Evolutionary conservation across 371 early-diverging fungal species (phyloP), one percentile per base, ranked within the genome.

Genomic region (Mucor saturninus): DNA sequence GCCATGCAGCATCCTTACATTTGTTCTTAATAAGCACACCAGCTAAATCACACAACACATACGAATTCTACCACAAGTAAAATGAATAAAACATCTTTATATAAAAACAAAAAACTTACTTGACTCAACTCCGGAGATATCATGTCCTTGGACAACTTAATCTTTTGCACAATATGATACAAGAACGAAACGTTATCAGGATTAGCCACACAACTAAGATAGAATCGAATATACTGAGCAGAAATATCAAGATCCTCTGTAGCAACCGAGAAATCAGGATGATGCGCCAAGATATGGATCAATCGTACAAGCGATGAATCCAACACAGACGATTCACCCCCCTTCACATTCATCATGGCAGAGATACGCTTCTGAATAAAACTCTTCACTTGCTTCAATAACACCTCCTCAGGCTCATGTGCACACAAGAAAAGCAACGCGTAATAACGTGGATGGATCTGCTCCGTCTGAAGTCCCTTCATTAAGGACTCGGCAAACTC

Each of bases 101-200:
- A 15, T 1, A 48, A 14, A 29, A 13, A 29, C 0, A 13, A 4
- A 6, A 5, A 5, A 15, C 55, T 55, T 85, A 90, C 89, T 71
- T 86, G 61, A 40, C 81, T 79, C 7, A 69, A 66, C 43, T 72
- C 83, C 31, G 51, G 72, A 39, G 68, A 62, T 28, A 73, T 81
- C 51, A 76, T 67, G 67, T 93, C 93, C 31, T 82, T 80, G 14
- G 91, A 84, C 0, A 90, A 84, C 73, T 98, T 98, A 61, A 98
- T 63, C 59, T 91, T 84, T 28, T 89, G 83, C 2, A 86, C 88
- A 46, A 89, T 76, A 65, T 90, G 84, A 65, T 88, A 96, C 21
- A 97, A 70, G 62, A 90, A 86, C 0, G 96, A 91, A 0, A 92
- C 87, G 68, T 96, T 98, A 28, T 94, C 93, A 3, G 89, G 68